phyloP scores from a whole-genome alignment of 2,329 filamentous ascomycete genomes.

The Neofusicoccum umdonicola region DNA sequence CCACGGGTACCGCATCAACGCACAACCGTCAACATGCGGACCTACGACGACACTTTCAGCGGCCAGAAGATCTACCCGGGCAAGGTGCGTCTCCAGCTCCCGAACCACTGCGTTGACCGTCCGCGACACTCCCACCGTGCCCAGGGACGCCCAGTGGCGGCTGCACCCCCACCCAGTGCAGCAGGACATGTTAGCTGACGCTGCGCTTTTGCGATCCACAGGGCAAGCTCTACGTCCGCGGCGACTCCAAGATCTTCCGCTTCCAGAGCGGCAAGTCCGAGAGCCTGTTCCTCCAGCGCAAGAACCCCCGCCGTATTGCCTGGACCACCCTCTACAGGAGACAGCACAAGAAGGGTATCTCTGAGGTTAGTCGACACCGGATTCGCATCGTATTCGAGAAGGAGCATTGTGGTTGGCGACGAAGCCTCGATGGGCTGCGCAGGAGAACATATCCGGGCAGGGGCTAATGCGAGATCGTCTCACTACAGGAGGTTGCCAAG shows the following conservation, averaged over 20 bases:
- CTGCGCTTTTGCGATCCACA: constrained; percentile 42
- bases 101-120: background rate
- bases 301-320: constrained; percentile 99
- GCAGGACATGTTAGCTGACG: constrained; percentile 7
- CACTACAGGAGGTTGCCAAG: constrained; percentile 92
- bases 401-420: background rate
- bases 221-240: constrained; percentile 99
- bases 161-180: background rate
- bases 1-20: constrained; percentile 35
- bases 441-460: background rate
- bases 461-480: constrained; percentile 16
- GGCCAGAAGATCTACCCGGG: constrained; percentile 77
- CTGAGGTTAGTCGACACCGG: constrained; percentile 71
- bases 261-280: constrained; percentile 99
- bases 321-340: constrained; percentile 98
- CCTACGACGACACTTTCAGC: constrained; percentile 77
- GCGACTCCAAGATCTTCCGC: constrained; percentile 99
- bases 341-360: constrained; percentile 99
- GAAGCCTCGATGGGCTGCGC: background rate
- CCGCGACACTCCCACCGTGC: background rate
- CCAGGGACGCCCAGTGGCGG: background rate
- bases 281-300: constrained; percentile 99
- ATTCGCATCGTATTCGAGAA: background rate
- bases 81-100: constrained; percentile 58
- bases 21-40: constrained; percentile 63